These are phyloP conservation scores for Triticum turgidum DNA, from an alignment of 176 grass and related monocot genomes.

Conservation along the genomic window DNA sequence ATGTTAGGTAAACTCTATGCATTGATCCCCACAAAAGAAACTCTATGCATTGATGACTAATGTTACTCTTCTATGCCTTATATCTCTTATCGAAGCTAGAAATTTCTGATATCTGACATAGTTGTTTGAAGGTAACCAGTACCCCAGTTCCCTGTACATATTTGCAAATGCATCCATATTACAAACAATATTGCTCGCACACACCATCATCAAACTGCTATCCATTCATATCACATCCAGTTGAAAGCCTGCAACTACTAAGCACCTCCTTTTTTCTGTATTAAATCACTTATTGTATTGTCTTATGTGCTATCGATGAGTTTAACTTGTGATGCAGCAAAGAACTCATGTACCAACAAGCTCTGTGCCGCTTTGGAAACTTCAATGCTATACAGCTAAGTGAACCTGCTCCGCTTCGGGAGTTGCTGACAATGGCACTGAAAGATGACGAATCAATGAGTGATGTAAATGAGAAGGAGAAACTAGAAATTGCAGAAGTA, in stretches of 20 bases:
- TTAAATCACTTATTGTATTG: too few species aligned
- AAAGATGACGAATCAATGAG: constrained; percentile 57
- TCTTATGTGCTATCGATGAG: constrained; percentile 5
- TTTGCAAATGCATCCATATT: not conserved
- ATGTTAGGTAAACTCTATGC: constrained; percentile 54
- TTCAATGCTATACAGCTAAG: constrained; percentile 94
- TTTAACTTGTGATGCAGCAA: constrained; percentile 61
- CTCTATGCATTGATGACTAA: not conserved
- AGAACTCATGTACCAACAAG: constrained; percentile 96
- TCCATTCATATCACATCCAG: constrained; percentile 4
- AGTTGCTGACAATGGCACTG: constrained; percentile 80
- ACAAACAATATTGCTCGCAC: not conserved
- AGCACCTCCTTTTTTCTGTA: constrained; percentile 4
- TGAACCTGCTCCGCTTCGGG: constrained; percentile 74
- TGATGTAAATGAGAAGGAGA: constrained; percentile 62
- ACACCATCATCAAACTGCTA: constrained; percentile 13
- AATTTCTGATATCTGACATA: not conserved
- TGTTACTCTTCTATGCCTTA: not conserved
- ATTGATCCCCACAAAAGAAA: not conserved
- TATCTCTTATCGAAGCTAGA: too few species aligned
- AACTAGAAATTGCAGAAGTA: constrained; percentile 84
- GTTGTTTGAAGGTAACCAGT: not conserved
- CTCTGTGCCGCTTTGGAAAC: constrained; percentile 76
- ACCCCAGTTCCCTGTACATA: not conserved
- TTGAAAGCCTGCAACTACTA: not conserved